Base-by-base conservation (phyloP, 148 eudicot genomes). In the Rhododendron henanense region DNA sequence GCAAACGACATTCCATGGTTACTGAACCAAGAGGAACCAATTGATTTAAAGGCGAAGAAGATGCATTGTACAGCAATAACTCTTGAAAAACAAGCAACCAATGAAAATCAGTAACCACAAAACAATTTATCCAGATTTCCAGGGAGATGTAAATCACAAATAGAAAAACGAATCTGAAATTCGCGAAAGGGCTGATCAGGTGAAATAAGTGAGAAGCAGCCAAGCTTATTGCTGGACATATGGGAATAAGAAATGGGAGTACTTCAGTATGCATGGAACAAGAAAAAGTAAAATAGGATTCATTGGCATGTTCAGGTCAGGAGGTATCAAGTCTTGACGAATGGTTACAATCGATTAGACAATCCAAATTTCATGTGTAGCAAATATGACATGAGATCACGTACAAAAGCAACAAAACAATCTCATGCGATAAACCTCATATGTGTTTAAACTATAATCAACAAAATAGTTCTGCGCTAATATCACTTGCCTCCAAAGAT, bases 401-500 rank as follows among this genome's bases (percentile, higher is more conserved):
- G 55, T 80, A 67, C 41, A 67, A 77, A 53, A 53, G 28, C 25
- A 69, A 10, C 14, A 50, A 47, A 21, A 65, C 45, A 83, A 39
- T 10, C 25, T 50, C 21, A 11, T 16, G 83, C n/a, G 5, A 55
- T 33, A 25, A 82, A 23, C 31, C 50, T 61, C 10, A 21, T 7
- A 61, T 19, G 23, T 21, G 33, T 35, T 15, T 4, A 57, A 63
- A 59, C 15, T 18, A 16, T 39, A 67, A 33, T 6, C 65, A 55
- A 23, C 35, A 39, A 81, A 75, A 61, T 67, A 86, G 55, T 50
- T 3, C 57, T 53, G 45, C 14, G 28, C 63, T 82, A 31, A 45
- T 59, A 79, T 65, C 39, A 90, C 94, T 94, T 91, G 84, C 98
- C 94, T 93, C 90, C 15, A 77, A 41, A 67, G 84, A 82, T 86